Base-by-base conservation (phyloP, 176 grass and related monocot species). In the Saccharum spontaneum region DNA sequence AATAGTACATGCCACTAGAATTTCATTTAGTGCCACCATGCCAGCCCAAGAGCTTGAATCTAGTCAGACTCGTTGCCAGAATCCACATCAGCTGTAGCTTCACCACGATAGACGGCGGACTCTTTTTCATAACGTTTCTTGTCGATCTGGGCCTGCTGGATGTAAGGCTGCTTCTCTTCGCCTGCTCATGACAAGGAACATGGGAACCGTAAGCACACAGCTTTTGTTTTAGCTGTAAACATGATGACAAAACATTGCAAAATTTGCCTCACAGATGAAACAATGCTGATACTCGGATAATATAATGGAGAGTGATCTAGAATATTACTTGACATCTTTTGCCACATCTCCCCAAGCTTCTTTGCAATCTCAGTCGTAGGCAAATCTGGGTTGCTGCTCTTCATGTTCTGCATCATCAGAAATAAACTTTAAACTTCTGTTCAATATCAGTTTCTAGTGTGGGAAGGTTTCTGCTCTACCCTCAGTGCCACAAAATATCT, bases 271-370 rank as follows among this genome's bases (percentile, higher is more conserved):
- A n/a, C 18, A 3, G 7, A 83, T 61, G 40, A 83, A 69, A 66
- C 45, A 31, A 12, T 10, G 24, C 4, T 78, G 52, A 3, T n/a
- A 75, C 23, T 67, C 45, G 44, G 65, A 49, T 4, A 9, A 83
- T 60, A 89, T 73, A 82, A 68, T 14, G 13, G 37, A 79, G 80
- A 69, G 65, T 57, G 82, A 15, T 79, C 18, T 66, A 80, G 60
- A 92, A 72, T 28, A 72, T 86, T 94, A 97, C 94, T 78, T 92
- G 94, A 84, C 94, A 97, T 88, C 81, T 97, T 92, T 65, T 97
- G 90, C 94, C 94, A 97, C 72, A 86, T 89, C 72, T 97, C 94
- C 75, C 94, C 92, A 66, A 97, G 94, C 77, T 93, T 93, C 75
- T 89, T 94, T 39, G 87, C 89, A 64, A 97, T 87, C 30, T 92